These are phyloP conservation scores for Penicillium sclerotiorum DNA, from an alignment of 2,329 filamentous ascomycete genomes.

Conservation along the genomic window DNA sequence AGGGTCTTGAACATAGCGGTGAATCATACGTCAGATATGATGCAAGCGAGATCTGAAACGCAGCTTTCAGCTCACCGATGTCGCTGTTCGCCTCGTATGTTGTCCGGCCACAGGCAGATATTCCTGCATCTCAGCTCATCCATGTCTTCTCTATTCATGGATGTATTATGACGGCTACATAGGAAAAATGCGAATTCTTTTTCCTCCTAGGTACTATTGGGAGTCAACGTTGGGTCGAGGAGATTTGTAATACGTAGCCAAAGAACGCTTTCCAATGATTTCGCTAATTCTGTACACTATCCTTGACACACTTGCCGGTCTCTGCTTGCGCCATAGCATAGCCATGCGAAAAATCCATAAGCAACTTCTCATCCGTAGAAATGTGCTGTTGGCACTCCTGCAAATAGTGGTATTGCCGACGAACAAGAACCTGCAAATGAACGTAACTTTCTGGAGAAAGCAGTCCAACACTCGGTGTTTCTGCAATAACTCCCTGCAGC, in stretches of 20 bases:
- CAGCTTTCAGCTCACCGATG: no score
- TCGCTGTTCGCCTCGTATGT: no score
- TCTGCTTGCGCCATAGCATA: slow-evolving; percentile 10
- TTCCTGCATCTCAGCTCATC: no score
- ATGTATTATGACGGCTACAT: no score
- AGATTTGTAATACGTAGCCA: background rate
- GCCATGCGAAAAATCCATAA: background rate
- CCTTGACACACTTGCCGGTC: slow-evolving; percentile 1
- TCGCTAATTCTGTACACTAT: background rate
- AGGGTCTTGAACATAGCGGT: no score
- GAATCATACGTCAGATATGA: no score
- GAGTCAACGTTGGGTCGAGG: no score
- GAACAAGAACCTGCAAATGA: slow-evolving; percentile 1
- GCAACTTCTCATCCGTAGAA: background rate
- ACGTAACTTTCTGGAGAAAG: slow-evolving; percentile 6
- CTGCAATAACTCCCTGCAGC: slow-evolving; percentile 8
- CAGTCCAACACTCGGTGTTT: slow-evolving; percentile 3
- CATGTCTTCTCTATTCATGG: no score
- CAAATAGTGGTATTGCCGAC: slow-evolving; percentile 9
- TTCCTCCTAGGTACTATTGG: no score
- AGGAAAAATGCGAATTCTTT: no score
- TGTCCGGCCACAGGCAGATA: no score
- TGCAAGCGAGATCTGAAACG: no score
- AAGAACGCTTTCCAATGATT: background rate
- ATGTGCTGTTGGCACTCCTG: slow-evolving; percentile 8